phyloP scores from a whole-genome alignment of 1,284 basidiomycete genomes.

The Trametes hirsuta region DNA sequence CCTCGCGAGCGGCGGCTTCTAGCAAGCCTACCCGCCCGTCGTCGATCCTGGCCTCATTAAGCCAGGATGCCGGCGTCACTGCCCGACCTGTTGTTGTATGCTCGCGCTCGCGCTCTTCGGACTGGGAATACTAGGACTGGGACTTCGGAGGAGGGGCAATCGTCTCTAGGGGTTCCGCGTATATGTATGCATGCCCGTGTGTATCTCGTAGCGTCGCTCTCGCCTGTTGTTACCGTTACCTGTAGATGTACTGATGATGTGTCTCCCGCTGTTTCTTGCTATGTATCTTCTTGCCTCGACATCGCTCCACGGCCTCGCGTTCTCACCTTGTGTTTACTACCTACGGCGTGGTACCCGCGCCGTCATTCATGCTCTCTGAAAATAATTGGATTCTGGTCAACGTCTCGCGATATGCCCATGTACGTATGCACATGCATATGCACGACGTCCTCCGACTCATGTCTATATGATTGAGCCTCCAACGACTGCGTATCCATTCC shows the following conservation, averaged over 20 bases:
- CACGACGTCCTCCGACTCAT: too few relatives aligned
- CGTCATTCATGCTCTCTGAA: too few relatives aligned
- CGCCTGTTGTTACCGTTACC: constrained; percentile 1
- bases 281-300: constrained; percentile 3
- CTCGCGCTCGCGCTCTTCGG: not conserved
- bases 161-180: not conserved
- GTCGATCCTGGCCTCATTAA: not conserved
- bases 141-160: constrained; percentile 3
- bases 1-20: constrained; percentile 48
- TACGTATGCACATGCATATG: too few relatives aligned
- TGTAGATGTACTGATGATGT: constrained; percentile 6
- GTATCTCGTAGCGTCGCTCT: constrained; percentile 17
- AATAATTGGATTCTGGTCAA: too few relatives aligned
- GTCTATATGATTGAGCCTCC: too few relatives aligned
- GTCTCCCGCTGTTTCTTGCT: constrained; percentile 5
- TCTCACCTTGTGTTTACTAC: too few relatives aligned
- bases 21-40: constrained; percentile 13
- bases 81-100: not conserved
- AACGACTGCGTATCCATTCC: too few relatives aligned
- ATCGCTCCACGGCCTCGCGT: too few relatives aligned
- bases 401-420: too few relatives aligned
- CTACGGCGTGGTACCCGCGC: too few relatives aligned
- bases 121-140: not conserved
- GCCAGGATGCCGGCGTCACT: not conserved
- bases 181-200: constrained; percentile 4